Conservation (phyloP, 345 rosid genomes). For the Kernera saxatilis region DNA sequence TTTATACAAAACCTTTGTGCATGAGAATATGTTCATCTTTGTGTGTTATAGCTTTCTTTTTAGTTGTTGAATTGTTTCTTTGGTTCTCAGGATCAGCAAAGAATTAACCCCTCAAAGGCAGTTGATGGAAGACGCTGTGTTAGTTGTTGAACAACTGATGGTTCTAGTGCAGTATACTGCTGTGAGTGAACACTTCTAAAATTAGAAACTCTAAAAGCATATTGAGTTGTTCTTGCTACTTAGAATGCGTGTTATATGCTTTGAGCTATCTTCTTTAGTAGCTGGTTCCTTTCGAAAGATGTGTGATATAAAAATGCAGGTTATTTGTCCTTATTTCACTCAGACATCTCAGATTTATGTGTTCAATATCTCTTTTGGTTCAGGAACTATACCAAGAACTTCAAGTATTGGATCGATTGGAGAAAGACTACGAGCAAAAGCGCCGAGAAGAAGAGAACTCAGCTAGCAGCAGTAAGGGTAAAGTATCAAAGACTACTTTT, state of each 20-base stretch:
- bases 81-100: slow-evolving; percentile 48
- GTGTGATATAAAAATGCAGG: slow-evolving; percentile 6
- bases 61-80: not conserved
- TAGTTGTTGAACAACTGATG: slow-evolving; percentile 57
- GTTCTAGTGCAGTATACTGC: slow-evolving; percentile 73
- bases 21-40: not conserved
- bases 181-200: slow-evolving; percentile 39
- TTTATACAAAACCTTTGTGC: not conserved
- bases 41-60: slow-evolving; percentile 1
- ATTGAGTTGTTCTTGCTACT: not conserved
- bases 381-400: slow-evolving; percentile 80
- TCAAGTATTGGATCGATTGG: slow-evolving; percentile 72
- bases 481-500: not conserved
- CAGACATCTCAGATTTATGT: not conserved
- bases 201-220: not conserved
- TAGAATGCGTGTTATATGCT: not conserved
- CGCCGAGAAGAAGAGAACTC: slow-evolving; percentile 62
- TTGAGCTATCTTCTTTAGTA: slow-evolving; percentile 5
- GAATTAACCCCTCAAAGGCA: slow-evolving; percentile 67
- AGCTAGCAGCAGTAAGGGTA: slow-evolving; percentile 49
- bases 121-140: slow-evolving; percentile 64
- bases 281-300: not conserved
- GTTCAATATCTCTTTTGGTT: not conserved
- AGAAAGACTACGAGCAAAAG: slow-evolving; percentile 74
- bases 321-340: slow-evolving; percentile 1